Evolutionary conservation across 2,329 filamentous ascomycete genomes (phyloP), one percentile per base, ranked within the genome.

Genomic region (Phialocephala subalpina): DNA sequence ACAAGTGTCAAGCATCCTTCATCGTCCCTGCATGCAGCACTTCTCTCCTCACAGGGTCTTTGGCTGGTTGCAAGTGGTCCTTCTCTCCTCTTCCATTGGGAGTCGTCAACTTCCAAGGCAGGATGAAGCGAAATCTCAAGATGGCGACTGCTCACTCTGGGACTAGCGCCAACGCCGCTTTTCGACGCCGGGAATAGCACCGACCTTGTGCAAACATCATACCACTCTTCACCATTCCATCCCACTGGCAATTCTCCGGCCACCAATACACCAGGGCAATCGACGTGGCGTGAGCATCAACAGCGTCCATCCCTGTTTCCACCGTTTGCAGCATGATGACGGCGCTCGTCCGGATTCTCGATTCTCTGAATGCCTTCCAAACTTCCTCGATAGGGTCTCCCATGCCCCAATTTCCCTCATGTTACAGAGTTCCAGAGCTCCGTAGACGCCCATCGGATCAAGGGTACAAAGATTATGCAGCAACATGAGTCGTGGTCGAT

Each of bases 271-370:
- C 45, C 45, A 49, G 45, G n/a, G 11, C 33, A 16, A 22, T n/a
- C 52, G 27, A 35, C 33, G 33, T 63, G 61, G 55, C 53, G 53
- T 63, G 55, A 63, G 55, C 22, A 20, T 63, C 61, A 40, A 63
- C 53, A 49, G 40, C 55, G 25, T 58, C 18, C 38, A 63, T 58
- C 61, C 53, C 25, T 45, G 38, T 27, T 18, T 35, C 5, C 52
- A 12, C 25, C 18, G 14, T 11, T 35, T 33, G 49, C 52, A 47
- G 40, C 40, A 35, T 58, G 52, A 52, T 52, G n/a, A 25, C n/a
- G 40, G 65, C 63, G 62, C 56, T 67, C 35, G 65, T 58, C 67
- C 62, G 62, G n/a, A n/a, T n/a, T n/a, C n/a, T n/a, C n/a, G 45
- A 18, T 16, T 25, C 40, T 65, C 52, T 59, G 57, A 68, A 58